phyloP scores from a whole-genome alignment of 2,329 filamentous ascomycete genomes.

The Arthrobotrys pseudoclavata region DNA sequence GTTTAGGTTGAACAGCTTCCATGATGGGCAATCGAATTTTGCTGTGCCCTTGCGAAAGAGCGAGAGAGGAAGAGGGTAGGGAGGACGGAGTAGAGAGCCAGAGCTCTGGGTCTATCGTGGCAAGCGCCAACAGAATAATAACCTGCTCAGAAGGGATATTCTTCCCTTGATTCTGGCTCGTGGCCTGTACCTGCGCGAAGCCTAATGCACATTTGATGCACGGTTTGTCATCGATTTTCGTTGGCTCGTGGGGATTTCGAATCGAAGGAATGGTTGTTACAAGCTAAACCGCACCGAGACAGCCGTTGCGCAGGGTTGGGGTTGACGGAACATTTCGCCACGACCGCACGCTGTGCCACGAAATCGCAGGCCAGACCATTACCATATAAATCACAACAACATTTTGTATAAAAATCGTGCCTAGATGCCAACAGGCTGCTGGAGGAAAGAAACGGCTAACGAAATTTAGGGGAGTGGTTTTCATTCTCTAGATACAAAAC shows the following conservation, averaged over 20 bases:
- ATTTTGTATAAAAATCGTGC: background rate
- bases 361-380: background rate
- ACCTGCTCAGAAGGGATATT: constrained; percentile 9
- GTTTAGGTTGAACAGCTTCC: constrained; percentile 20
- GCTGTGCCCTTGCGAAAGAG: constrained; percentile 7
- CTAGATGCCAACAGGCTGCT: background rate
- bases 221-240: constrained; percentile 7
- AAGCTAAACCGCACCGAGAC: background rate
- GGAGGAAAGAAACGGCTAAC: background rate
- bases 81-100: too few relatives aligned
- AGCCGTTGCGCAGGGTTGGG: constrained; percentile 13
- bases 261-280: background rate
- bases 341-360: constrained; percentile 11
- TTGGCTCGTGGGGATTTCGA: constrained; percentile 5
- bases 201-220: constrained; percentile 6
- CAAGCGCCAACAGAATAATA: constrained; percentile 21
- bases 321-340: constrained; percentile 26
- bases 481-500: background rate
- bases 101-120: constrained; percentile 6
- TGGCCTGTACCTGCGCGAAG: constrained; percentile 21
- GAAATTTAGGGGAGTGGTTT: background rate
- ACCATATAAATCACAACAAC: background rate
- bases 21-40: background rate
- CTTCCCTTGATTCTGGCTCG: constrained; percentile 1
- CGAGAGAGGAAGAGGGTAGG: background rate